Evolutionary conservation across 2,329 filamentous ascomycete species (phyloP), one percentile per base, ranked within the genome.

Genomic region (Penicillium psychrosexuale): DNA sequence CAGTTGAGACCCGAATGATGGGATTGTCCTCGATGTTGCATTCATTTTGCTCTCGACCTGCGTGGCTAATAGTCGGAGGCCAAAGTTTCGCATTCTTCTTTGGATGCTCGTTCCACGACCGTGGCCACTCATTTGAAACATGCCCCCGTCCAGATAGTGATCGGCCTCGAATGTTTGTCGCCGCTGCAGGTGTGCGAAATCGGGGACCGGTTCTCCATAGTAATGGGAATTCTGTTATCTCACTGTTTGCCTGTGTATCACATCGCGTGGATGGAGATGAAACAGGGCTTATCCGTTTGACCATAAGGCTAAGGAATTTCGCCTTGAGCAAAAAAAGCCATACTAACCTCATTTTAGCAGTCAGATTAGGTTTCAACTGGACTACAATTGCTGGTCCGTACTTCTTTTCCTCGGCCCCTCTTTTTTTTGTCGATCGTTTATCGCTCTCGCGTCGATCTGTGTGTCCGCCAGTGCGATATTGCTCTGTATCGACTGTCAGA

Each of bases 1-100:
- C 68, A 66, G 60, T 61, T 56, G 38, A 57, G 50, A 53, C 59
- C 50, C 40, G 30, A 61, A 61, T 55, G 37, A 15, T 37, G 13
- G 51, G 48, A 56, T 45, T 49, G 22, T 28, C 9, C 54, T 53
- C 52, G 44, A 51, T 50, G 42, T 45, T 45, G 27, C n/a, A 31
- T n/a, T 30, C 24, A 15, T 44, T 48, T 24, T 8, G 24, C 17
- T 15, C 24, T 46, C 27, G 8, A 51, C 31, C 37, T 43, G 43
- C 33, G 51, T 57, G 47, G 52, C 33, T 36, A 45, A 11, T 17
- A 34, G 45, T 47, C 47, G 42, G 31, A 39, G 19, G 43, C 34
- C 34, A 15, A 28, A 22, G 15, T 54, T 53, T 43, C 30, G 37
- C 48, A 46, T 52, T 51, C 34, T 44, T 44, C 33, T 38, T 40